Evolutionary conservation across 2,329 filamentous ascomycete species (phyloP).

Genomic region (Madurella mycetomatis): DNA sequence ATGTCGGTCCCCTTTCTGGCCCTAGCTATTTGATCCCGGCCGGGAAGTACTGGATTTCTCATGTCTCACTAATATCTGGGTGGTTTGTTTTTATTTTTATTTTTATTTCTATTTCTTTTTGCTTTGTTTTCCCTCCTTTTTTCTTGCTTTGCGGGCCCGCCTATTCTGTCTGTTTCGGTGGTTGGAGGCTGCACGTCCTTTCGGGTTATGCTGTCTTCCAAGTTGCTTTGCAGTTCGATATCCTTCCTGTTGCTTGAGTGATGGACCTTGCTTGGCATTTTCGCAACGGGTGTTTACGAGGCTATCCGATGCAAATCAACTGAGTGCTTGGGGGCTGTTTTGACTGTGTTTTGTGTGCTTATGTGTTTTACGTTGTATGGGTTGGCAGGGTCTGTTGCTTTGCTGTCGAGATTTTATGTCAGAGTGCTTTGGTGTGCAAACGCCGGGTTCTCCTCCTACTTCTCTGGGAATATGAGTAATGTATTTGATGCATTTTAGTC

Average conservation of each 20-base stretch:
- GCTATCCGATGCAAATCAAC: not conserved
- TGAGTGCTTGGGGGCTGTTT: not conserved
- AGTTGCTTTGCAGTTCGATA: not conserved
- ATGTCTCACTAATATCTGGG: not conserved
- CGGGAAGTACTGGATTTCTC: no score
- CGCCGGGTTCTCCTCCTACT: not conserved
- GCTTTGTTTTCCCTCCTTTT: no score
- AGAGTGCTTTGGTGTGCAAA: not conserved
- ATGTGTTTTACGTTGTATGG: not conserved
- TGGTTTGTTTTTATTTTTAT: not conserved
- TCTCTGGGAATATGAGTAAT: not conserved
- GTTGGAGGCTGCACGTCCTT: not conserved
- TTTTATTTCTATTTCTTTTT: no score
- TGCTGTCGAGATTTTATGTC: not conserved
- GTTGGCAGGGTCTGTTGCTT: not conserved
- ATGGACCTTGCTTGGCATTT: not conserved
- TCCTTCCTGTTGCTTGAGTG: not conserved
- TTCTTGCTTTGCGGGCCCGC: not conserved
- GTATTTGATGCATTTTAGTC: no score
- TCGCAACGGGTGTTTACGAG: not conserved
- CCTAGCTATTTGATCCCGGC: no score
- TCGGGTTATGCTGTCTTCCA: not conserved
- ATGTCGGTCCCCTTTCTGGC: no score
- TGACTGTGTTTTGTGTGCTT: not conserved
- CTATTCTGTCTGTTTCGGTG: not conserved